Evolutionary conservation across 2,329 filamentous ascomycete species (phyloP), one percentile per base, ranked within the genome.

Genomic region (Claviceps pazoutovae): DNA sequence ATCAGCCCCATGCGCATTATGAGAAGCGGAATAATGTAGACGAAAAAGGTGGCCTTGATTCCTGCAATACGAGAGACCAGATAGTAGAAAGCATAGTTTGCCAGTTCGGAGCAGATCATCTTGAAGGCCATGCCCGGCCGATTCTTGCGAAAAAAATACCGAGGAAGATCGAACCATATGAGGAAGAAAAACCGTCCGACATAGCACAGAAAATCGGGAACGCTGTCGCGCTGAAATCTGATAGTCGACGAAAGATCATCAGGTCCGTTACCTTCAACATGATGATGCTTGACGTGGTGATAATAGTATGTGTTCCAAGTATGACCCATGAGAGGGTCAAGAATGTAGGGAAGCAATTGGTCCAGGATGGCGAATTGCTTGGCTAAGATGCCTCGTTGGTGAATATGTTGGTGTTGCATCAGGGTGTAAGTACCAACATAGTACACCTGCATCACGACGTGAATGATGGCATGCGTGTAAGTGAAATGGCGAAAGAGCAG

Each of bases 241-340:
- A 91, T 76, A 0, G 86, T 91, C 0, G 84, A 85, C 1, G 82
- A 87, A 0, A 89, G 72, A 60, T 91, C 86, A 46, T 83, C 75
- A 0, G 85, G 84, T 0, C 86, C 86, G 59, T 91, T 91, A 55
- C 80, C 83, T 67, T 90, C 86, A 51, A 90, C 81, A 57, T 91
- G 86, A 62, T 91, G 86, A 61, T 89, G 85, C 71, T 91, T 91
- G 62, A 90, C 84, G 60, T 91, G 86, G 62, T 91, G 86, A 62
- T 88, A 90, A 64, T 78, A 91, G 68, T 91, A 91, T 2, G 82
- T 83, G 67, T 91, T 88, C 84, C 85, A 89, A 0, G 86, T 89
- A 61, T 91, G 86, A 11, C 86, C 86, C 78, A 88, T 84, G 52
- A 91, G 67, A 0, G 86, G 86, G 58, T 89, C 84, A 11, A 80